Percentiles rank a stretch among this genome's conserved stretches.
These are phyloP conservation scores for Mortierella sp. DNA, from an alignment of 371 early-diverging fungal genomes.

Conservation along the genomic window DNA sequence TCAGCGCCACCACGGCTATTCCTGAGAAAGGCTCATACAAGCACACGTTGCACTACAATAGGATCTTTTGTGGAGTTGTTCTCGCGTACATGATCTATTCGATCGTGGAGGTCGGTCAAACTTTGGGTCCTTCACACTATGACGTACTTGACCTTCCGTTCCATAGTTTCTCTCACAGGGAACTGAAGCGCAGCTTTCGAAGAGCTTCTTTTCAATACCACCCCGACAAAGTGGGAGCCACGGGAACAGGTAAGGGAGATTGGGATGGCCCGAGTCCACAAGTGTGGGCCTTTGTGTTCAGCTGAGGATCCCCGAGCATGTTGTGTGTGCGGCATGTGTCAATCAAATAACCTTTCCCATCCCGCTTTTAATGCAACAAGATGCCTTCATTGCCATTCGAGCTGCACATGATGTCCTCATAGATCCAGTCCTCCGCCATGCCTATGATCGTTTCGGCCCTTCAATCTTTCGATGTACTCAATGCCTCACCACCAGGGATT, in stretches of 20 bases:
- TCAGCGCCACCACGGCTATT: not conserved
- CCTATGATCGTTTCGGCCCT: slow-evolving; percentile 68
- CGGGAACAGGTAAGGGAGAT: slow-evolving; percentile 31
- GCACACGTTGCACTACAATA: slow-evolving; percentile 30
- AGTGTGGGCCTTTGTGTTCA: no score
- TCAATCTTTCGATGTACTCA: slow-evolving; percentile 31
- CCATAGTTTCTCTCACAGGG: slow-evolving; percentile 47
- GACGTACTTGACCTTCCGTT: slow-evolving; percentile 43
- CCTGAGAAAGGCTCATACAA: slow-evolving; percentile 13
- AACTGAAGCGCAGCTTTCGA: slow-evolving; percentile 65
- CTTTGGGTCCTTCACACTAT: slow-evolving; percentile 57
- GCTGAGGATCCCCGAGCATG: no score
- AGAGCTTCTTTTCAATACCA: slow-evolving; percentile 68
- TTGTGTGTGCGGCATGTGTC: no score
- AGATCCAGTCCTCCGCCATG: slow-evolving; percentile 60
- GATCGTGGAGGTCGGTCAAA: slow-evolving; percentile 49
- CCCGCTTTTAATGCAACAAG: no score
- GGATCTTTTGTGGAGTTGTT: slow-evolving; percentile 56
- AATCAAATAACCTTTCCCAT: no score
- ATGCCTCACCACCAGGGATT: slow-evolving; percentile 60
- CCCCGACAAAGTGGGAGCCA: slow-evolving; percentile 63
- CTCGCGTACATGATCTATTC: slow-evolving; percentile 59
- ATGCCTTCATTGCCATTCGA: slow-evolving; percentile 61
- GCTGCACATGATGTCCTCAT: slow-evolving; percentile 68
- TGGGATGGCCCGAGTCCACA: not conserved